Conservation (phyloP, 495 filamentous ascomycete genomes). For the Neurospora africana region DNA sequence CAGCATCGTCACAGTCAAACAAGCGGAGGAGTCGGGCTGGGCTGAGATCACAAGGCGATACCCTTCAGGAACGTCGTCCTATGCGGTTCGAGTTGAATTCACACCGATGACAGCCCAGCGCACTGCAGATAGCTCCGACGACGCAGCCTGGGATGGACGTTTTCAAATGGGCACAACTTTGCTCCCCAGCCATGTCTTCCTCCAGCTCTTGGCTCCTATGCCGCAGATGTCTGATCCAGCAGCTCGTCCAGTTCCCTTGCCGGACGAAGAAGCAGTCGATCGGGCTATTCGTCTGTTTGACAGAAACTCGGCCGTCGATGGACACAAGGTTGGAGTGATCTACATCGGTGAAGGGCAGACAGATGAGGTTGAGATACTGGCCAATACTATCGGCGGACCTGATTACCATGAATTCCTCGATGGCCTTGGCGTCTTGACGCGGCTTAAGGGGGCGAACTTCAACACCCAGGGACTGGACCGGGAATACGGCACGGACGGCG, state of each 20-base stretch:
- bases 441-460: slow-evolving; percentile 69
- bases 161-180: slow-evolving; percentile 38
- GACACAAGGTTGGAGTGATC: slow-evolving; percentile 89
- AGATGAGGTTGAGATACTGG: slow-evolving; percentile 68
- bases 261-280: slow-evolving; percentile 69
- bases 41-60: slow-evolving; percentile 74
- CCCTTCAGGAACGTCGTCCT: slow-evolving; percentile 73
- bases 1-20: slow-evolving; percentile 79
- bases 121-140: slow-evolving; percentile 32
- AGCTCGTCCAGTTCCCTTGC: slow-evolving; percentile 64
- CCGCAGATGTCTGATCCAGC: slow-evolving; percentile 46
- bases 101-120: slow-evolving; percentile 59
- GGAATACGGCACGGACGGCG: slow-evolving; percentile 62
- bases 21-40: slow-evolving; percentile 60
- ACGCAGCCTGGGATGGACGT: slow-evolving; percentile 28
- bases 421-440: slow-evolving; percentile 68
- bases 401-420: slow-evolving; percentile 80
- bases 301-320: slow-evolving; percentile 80
- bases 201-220: slow-evolving; percentile 68
- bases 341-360: slow-evolving; percentile 81
- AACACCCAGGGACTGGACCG: slow-evolving; percentile 91
- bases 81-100: slow-evolving; percentile 62
- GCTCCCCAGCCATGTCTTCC: slow-evolving; percentile 73
- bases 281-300: slow-evolving; percentile 76
- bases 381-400: slow-evolving; percentile 69